Evolutionary conservation across 257 asterid species (phyloP), one percentile per base, ranked within the genome.

Genomic region (Perilla frutescens): DNA sequence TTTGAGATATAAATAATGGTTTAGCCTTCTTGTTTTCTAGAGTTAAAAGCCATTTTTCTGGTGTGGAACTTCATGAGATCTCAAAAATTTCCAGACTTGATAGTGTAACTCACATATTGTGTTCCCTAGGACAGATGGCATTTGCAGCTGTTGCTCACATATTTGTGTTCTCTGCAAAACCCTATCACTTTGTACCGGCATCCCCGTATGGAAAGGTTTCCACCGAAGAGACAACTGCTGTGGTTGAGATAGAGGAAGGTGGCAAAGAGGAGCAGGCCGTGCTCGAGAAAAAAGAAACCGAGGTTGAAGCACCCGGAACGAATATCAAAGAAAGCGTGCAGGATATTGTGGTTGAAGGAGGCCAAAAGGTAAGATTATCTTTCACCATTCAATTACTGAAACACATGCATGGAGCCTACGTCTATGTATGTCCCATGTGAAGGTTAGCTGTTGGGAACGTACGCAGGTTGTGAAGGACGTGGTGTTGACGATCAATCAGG

Each of bases 261-360:
- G 77, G 66, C 7, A 56, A 79, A 74, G 85, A 84, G 74, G 84
- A 85, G 68, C 80, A 90, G 8, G 86, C 95, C 3, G 57, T 82
- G 37, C 32, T 87, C 11, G 96, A 90, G 69, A 86, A 85, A 81
- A 85, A 54, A 60, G 97, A 94, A 77, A 84, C 88, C 32, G 76
- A 84, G 85, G 81, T 90, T 6, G 88, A 90, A 78, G 91, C 90
- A 67, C 87, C 96, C 0, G 97, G 98, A 70, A 91, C 98, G 3
- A 94, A 96, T 67, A 91, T 94, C 3, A 90, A 80, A 70, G 98
- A 91, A 73, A 91, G 99, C 70, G 96, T 91, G 49, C 97, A 91
- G 66, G 99, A 94, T 80, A 90, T 94, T 39, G 96, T 94, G 4
- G 88, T 94, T 41, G 97, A 85, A 87, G 99, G 99, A 67, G 98